phyloP scores from a whole-genome alignment of 2,329 filamentous ascomycete species.

The Fusarium burgessii region DNA sequence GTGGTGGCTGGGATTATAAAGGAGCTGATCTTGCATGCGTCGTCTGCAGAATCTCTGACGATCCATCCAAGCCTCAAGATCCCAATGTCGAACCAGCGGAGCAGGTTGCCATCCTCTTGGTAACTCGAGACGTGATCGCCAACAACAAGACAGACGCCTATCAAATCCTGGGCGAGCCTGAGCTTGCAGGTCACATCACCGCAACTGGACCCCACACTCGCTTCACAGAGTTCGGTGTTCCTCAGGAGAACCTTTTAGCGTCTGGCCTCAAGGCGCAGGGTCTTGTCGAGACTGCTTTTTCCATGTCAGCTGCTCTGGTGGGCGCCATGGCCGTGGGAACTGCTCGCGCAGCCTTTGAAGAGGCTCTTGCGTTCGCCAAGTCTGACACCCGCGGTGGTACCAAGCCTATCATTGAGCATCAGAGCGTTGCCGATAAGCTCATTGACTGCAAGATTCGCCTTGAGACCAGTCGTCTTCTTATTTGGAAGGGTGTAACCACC shows the following conservation, averaged over 20 bases:
- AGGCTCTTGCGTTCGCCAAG: constrained; percentile 7
- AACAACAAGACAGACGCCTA: background rate
- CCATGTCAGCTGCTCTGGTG: constrained; percentile 7
- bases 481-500: background rate
- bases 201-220: constrained; percentile 12
- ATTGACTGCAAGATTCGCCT: constrained; percentile 16
- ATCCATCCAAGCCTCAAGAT: constrained; percentile 1
- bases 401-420: constrained; percentile 2
- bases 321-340: constrained; percentile 10
- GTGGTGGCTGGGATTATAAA: constrained; percentile 10
- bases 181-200: constrained; percentile 4
- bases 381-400: constrained; percentile 2
- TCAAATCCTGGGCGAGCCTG: background rate
- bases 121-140: background rate
- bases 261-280: background rate
- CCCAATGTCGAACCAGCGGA: background rate
- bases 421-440: constrained; percentile 17
- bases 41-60: constrained; percentile 1
- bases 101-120: background rate
- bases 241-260: background rate
- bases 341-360: background rate
- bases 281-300: background rate
- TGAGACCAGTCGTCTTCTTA: background rate
- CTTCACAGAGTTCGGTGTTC: constrained; percentile 8
- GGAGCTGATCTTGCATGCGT: constrained; percentile 16